phyloP scores from a whole-genome alignment of 2,329 filamentous ascomycete species.

The Hypoxylon sp. region DNA sequence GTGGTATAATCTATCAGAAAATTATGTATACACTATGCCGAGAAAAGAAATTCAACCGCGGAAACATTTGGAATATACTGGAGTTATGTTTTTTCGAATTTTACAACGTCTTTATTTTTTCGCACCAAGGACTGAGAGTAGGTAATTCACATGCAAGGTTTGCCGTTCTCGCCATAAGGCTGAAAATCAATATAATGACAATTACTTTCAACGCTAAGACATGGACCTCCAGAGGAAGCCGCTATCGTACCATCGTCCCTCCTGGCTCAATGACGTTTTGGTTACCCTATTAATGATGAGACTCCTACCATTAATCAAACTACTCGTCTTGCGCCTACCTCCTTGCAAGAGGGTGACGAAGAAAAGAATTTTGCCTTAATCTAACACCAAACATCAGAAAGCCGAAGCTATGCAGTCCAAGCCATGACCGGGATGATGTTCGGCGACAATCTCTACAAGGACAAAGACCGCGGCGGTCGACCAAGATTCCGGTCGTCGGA shows the following conservation, averaged over 20 bases:
- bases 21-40: no score
- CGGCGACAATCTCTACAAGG: constrained; percentile 23
- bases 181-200: neutral
- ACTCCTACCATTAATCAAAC: neutral
- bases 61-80: no score
- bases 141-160: no score
- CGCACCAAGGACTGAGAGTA: no score
- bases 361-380: neutral
- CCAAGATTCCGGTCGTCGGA: constrained; percentile 9
- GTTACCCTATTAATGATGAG: no score
- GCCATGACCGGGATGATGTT: constrained; percentile 3
- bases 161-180: neutral
- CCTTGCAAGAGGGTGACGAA: neutral
- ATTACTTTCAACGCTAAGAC: neutral
- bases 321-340: neutral
- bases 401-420: neutral
- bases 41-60: no score
- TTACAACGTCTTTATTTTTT: no score
- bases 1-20: no score
- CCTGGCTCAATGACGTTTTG: neutral
- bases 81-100: no score
- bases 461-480: constrained; percentile 20
- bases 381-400: neutral
- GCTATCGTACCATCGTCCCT: neutral
- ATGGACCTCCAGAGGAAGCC: neutral